Conservation (phyloP, 2,329 filamentous ascomycete species). For the Cladophialophora bantiana region DNA sequence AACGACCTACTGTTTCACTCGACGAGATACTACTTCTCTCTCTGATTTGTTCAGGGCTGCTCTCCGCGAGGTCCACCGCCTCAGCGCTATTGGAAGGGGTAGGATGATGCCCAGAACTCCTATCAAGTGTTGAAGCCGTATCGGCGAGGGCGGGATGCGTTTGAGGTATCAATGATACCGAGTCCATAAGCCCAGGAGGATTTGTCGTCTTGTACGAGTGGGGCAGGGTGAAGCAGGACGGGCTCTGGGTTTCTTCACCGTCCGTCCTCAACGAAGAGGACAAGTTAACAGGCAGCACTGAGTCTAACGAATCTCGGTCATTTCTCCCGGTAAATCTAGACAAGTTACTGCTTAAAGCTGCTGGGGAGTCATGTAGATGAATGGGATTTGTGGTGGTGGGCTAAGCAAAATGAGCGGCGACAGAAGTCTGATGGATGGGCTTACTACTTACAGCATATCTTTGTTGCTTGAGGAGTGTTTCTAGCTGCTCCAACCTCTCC, state of each 20-base stretch:
- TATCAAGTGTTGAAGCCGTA: neutral
- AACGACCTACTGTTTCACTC: slow-evolving; percentile 13
- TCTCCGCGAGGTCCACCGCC: neutral
- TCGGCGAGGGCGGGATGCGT: neutral
- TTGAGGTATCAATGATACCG: neutral
- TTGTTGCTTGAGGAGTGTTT: neutral
- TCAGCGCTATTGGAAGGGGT: neutral
- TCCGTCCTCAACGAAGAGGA: neutral
- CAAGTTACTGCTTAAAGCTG: neutral
- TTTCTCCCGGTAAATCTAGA: neutral
- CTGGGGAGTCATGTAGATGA: neutral
- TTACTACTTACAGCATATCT: neutral
- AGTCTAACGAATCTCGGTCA: neutral
- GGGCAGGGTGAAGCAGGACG: neutral
- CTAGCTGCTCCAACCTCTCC: slow-evolving; percentile 6
- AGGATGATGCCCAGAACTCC: neutral
- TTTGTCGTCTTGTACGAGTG: neutral
- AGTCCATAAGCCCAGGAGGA: neutral
- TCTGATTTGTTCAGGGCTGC: neutral
- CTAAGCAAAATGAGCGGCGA: neutral
- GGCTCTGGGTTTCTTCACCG: neutral
- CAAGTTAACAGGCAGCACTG: neutral
- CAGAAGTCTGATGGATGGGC: neutral
- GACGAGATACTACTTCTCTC: slow-evolving; percentile 21
- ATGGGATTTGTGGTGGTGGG: neutral